Conservation (phyloP, 768 basidiomycete genomes). For the Macrolepiota dolichaula region DNA sequence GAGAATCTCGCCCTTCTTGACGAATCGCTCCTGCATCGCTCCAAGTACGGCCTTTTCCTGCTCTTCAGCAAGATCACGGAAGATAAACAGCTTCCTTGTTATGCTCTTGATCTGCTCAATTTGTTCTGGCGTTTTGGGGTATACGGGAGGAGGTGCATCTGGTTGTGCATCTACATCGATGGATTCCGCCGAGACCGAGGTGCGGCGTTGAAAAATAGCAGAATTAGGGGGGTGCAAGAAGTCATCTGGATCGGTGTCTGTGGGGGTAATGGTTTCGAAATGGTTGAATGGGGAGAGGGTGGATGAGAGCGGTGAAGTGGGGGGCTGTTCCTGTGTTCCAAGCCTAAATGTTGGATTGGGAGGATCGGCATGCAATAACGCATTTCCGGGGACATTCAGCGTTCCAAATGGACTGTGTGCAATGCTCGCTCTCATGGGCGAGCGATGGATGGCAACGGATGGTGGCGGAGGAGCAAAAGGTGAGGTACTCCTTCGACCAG, state of each 20-base stretch:
- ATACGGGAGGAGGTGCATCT: constrained; percentile 70
- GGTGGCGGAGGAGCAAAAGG: constrained; percentile 35
- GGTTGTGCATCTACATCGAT: constrained; percentile 74
- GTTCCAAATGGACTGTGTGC: constrained; percentile 74
- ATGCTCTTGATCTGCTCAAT: constrained; percentile 83
- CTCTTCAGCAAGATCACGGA: constrained; percentile 95
- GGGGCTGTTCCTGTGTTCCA: constrained; percentile 56
- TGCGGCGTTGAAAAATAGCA: constrained; percentile 84
- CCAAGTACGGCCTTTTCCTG: constrained; percentile 90
- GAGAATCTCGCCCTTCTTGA: constrained; percentile 77
- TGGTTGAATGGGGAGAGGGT: constrained; percentile 48
- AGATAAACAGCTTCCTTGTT: constrained; percentile 88
- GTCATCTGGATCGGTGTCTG: constrained; percentile 52
- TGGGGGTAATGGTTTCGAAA: constrained; percentile 46
- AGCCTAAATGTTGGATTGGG: constrained; percentile 57
- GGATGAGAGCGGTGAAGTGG: constrained; percentile 53
- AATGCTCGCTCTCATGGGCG: constrained; percentile 54
- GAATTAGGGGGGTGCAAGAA: constrained; percentile 71
- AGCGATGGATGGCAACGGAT: constrained; percentile 57
- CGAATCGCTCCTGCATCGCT: constrained; percentile 88
- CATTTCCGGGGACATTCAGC: constrained; percentile 79
- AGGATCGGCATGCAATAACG: constrained; percentile 54
- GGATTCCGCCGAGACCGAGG: constrained; percentile 95
- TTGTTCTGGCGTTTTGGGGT: constrained; percentile 80
- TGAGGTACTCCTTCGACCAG: constrained; percentile 17